Evolutionary conservation across 805 yeast species (phyloP).

Genomic region (Candida maltosa): DNA sequence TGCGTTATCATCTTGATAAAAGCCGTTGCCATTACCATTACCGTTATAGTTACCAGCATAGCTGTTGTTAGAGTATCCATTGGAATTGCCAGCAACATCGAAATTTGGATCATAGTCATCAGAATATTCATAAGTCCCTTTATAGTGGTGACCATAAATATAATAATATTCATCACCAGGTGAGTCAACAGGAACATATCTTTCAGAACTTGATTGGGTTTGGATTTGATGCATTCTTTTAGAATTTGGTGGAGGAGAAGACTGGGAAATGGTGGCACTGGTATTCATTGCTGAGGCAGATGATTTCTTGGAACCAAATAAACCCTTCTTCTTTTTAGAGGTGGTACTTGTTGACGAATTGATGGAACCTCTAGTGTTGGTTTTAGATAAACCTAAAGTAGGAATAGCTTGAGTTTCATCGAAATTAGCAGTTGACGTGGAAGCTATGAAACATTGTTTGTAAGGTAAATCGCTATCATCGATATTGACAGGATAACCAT

Average conservation of each 20-base stretch:
- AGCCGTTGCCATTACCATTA: constrained; percentile 1
- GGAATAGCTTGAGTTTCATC: constrained; percentile 6
- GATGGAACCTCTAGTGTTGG: constrained; percentile 20
- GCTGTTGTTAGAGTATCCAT: neutral
- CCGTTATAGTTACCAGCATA: constrained; percentile 1
- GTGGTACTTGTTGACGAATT: constrained; percentile 26
- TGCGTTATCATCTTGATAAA: constrained; percentile 11
- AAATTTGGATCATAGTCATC: constrained; percentile 19
- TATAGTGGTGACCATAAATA: constrained; percentile 18
- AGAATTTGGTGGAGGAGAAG: constrained; percentile 13
- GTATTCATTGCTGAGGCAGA: constrained; percentile 5
- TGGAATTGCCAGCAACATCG: constrained; percentile 5
- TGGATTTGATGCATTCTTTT: constrained; percentile 25
- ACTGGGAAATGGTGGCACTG: constrained; percentile 6
- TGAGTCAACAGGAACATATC: constrained; percentile 18
- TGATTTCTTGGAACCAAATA: constrained; percentile 18
- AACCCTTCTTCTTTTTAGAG: constrained; percentile 29
- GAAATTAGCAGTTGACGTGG: constrained; percentile 14
- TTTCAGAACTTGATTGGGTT: constrained; percentile 21
- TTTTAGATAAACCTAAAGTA: constrained; percentile 16
- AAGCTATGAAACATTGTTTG: constrained; percentile 29
- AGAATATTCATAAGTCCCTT: constrained; percentile 11
- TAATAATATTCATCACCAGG: constrained; percentile 19
- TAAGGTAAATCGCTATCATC: constrained; percentile 24
- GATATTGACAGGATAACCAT: constrained; percentile 47